Evolutionary conservation across 1,139 yeast species (phyloP), one percentile per base, ranked within the genome.

Genomic region (Debaryomyces singareniensis): DNA sequence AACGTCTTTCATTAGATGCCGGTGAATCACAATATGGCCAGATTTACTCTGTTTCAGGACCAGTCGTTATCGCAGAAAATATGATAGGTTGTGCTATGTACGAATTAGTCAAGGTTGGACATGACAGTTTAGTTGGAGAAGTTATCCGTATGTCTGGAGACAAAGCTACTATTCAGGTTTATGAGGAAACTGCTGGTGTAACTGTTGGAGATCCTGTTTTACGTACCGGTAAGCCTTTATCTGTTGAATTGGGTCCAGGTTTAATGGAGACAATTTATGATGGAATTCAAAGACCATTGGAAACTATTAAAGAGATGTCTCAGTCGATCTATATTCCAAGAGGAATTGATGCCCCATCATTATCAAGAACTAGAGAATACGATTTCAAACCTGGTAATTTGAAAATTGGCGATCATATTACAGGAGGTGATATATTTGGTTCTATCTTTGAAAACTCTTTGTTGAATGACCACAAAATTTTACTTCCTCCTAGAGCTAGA

Each of bases 41-140:
- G 46, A 83, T 91, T 49, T 87, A 78, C 66, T 85, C 96, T 14
- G 96, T 91, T 32, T 87, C 97, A 14, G 97, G 97, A 49, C 97
- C 98, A 12, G 98, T 91, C 50, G 83, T 91, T 32, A 80, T 93
- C 31, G 98, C 98, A 29, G 98, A 91, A 63, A 83, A 91, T 66
- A 86, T 91, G 96, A 82, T 86, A 64, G 98, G 98, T 42, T 85
- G 96, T 75, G 96, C 97, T 49, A 91, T 91, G 99, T 87, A 91
- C 72, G 99, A 91, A 60, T 74, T 91, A 61, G 91, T 91, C 50
- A 87, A 82, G 60, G 98, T 91, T 40, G 98, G 99, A 45, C 97
- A 91, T 58, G 95, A 86, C 49, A 86, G 75, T 58, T 74, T 91
- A 57, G 97, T 91, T 29, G 99, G 98, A 55, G 99, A 91, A 64